Base-by-base conservation (phyloP, 176 grass and related monocot genomes). In the Cocos nucifera region DNA sequence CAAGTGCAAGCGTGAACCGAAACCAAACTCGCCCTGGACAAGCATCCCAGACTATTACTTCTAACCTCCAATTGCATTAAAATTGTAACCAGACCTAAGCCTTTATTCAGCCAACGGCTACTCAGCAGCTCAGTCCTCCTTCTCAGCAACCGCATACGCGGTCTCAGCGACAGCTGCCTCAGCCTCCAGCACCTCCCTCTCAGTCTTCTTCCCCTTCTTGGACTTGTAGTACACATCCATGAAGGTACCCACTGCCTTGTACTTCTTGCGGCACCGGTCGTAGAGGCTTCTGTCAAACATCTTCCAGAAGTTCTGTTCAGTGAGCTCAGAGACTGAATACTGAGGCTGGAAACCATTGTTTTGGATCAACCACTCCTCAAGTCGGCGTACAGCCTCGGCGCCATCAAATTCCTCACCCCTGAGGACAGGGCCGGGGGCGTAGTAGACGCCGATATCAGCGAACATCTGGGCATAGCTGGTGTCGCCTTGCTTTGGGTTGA, bases 171-270 rank as follows among this genome's bases (percentile, higher is more conserved):
- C 83, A 53, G 85, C 93, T 1, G 93, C 75, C 79, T 98, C 93
- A 0, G 93, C 93, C 62, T 98, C 93, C 69, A 82, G 80, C 70
- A 98, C 87, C 87, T 98, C 87, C 81, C 92, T 98, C 93, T 98
- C 93, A 0, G 87, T 88, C 93, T 98, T 98, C 69, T 77, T 70
- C 17, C 93, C 93, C 69, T 98, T 98, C 87, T 98, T 98, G 4
- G 66, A 76, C 76, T 98, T 98, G 84, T 98, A 98, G 84, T 92
- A 92, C 1, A 92, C 81, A 18, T 79, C 88, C 93, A 98, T 98
- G 77, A 98, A 98, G 4, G 93, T 98, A 5, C 93, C 93, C 3
- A 92, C 76, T 0, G 87, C 84, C 0, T 81, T 84, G 8, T 98
- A 98, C 67, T 86, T 98, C 2, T 17, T 74, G 3, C 93, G 75